These are phyloP conservation scores for Leishmania major DNA, from an alignment of 208 protist species.

Conservation along the genomic window DNA sequence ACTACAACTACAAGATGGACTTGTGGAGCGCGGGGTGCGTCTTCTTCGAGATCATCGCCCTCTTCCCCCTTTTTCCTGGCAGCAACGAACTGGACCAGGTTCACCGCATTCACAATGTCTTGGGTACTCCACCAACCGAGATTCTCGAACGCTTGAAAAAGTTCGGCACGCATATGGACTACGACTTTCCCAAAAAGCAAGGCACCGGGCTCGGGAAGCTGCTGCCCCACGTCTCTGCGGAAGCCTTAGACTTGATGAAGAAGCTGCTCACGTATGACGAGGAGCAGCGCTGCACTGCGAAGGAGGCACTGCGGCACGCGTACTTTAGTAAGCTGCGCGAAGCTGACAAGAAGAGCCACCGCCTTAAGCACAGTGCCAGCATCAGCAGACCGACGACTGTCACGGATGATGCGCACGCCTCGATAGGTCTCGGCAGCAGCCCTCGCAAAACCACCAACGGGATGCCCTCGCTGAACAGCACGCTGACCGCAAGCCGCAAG, in stretches of 20 bases:
- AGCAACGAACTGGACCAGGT: conserved; percentile 85
- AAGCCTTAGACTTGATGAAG: conserved; percentile 88
- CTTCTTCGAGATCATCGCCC: conserved; percentile 82
- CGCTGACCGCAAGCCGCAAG: conserved; percentile 16
- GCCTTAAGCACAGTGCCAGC: conserved; percentile 13
- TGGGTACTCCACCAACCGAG: conserved; percentile 89
- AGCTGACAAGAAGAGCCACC: conserved; percentile 37
- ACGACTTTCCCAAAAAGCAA: conserved; percentile 71
- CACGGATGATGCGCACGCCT: background rate
- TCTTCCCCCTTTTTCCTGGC: conserved; percentile 87
- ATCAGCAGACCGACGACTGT: background rate
- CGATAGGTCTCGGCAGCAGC: conserved; percentile 18
- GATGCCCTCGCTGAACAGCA: conserved; percentile 24
- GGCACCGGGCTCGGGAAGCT: conserved; percentile 67
- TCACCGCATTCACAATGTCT: conserved; percentile 89
- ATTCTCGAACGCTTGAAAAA: conserved; percentile 71
- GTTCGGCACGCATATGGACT: conserved; percentile 63
- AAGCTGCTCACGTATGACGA: conserved; percentile 91
- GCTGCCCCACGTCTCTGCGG: conserved; percentile 61
- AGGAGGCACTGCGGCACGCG: conserved; percentile 89
- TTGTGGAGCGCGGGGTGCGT: conserved; percentile 91
- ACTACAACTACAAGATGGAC: conserved; percentile 93
- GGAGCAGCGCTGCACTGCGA: conserved; percentile 87
- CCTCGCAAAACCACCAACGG: conserved; percentile 16
- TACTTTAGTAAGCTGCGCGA: conserved; percentile 87